A percentile compares a stretch with the other conserved stretches of the same genome.
Conservation (phyloP, 1,284 basidiomycete species). For the Tetrapyrgos nigripes region DNA sequence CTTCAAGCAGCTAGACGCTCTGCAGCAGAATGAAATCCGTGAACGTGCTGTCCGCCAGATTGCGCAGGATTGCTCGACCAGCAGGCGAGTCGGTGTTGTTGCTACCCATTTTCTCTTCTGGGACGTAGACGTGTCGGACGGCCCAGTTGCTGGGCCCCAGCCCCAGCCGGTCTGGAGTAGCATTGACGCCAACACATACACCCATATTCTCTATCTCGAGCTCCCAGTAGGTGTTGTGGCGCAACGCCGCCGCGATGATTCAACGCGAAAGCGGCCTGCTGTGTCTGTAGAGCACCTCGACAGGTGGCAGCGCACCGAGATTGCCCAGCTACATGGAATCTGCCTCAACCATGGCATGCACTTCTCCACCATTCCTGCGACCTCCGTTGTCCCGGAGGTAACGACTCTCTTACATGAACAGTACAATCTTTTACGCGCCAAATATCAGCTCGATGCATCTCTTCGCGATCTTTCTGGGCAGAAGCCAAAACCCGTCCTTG, state of each 20-base stretch:
- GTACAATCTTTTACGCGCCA: constrained; percentile 22
- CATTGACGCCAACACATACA: constrained; percentile 22
- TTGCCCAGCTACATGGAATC: constrained; percentile 22
- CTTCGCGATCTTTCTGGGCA: constrained; percentile 13
- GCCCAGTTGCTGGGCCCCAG: constrained; percentile 3
- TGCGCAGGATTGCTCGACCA: constrained; percentile 18
- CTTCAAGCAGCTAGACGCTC: constrained; percentile 23
- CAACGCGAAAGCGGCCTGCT: constrained; percentile 15
- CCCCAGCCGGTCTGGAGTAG: constrained; percentile 23
- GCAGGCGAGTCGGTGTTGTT: constrained; percentile 25
- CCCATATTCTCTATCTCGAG: constrained; percentile 29
- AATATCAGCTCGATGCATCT: constrained; percentile 22
- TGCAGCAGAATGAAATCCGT: constrained; percentile 22
- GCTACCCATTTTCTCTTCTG: constrained; percentile 29
- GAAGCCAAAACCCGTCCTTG: constrained; percentile 19
- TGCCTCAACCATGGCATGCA: constrained; percentile 26
- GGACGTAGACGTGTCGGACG: constrained; percentile 22
- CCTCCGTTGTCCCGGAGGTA: constrained; percentile 8
- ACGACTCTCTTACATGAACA: constrained; percentile 23
- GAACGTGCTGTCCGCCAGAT: constrained; percentile 26
- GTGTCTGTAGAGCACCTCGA: constrained; percentile 22
- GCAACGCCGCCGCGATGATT: constrained; percentile 22
- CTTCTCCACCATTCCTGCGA: constrained; percentile 20
- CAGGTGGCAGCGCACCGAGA: constrained; percentile 26
- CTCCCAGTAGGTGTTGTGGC: constrained; percentile 20